Base-by-base conservation (phyloP, 371 early-diverging fungal species). In the Rhizopus arrhizus region DNA sequence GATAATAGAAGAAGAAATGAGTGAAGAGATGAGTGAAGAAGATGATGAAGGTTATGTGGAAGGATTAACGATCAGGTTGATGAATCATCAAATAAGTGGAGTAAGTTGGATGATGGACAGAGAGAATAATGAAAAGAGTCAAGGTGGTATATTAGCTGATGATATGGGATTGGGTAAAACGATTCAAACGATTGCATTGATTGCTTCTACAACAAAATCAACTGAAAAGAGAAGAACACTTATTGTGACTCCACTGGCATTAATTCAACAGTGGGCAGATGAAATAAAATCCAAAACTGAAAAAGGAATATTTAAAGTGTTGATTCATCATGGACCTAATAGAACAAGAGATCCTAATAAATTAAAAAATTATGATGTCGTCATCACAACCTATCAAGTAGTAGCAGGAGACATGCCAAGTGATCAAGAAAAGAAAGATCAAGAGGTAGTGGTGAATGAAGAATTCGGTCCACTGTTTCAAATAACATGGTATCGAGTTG, bases 101-200 rank as follows among this genome's bases (percentile, higher is more conserved):
- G 66, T 78, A 0, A 56, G 59, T 47, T 81, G 81, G 81, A 81
- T 81, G 81, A 62, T 74, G 22, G 78, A 76, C 28, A 48, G 78
- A 56, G 81, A 81, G 52, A 55, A 62, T 10, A 78, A 80, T 45
- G 58, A 68, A 38, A 68, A 67, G 8, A 75, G 84, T 52, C 59
- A 68, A 0, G 93, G 93, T 57, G 93, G 93, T 5, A 89, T 93
- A 36, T 62, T 91, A 28, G 91, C 89, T 0, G 93, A 93, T 74
- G 93, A 83, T 61, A 89, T 93, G 94, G 96, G 96, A 0, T 71
- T 97, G 46, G 96, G 96, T 29, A 95, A 97, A 73, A 95, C 97
- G 0, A 73, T 95, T 28, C 91, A 94, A 65, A 86, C 90, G 0
- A 91, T 97, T 43, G 86, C 88, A 3, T 74, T 92, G 28, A 79